A percentile compares a stretch with the other conserved stretches of the same genome.
phyloP scores from a whole-genome alignment of 805 yeast genomes.

The Metschnikowia picachoensis region DNA sequence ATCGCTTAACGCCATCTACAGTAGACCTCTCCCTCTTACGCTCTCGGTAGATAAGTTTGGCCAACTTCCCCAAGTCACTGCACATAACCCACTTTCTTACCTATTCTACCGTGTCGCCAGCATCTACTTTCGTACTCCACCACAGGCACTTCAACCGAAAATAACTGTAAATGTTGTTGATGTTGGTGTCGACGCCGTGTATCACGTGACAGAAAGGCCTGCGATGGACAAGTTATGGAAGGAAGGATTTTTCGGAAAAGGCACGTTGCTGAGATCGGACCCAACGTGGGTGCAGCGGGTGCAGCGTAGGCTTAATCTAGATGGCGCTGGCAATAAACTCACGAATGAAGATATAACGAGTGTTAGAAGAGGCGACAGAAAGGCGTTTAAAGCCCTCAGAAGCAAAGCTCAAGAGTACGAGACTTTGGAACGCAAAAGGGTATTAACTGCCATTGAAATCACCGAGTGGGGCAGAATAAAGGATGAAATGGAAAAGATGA shows the following conservation, averaged over 20 bases:
- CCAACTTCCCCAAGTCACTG: slow-evolving; percentile 49
- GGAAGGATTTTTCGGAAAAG: slow-evolving; percentile 92
- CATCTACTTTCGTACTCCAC: slow-evolving; percentile 21
- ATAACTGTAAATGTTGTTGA: slow-evolving; percentile 21
- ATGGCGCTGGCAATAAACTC: slow-evolving; percentile 19
- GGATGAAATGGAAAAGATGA: slow-evolving; percentile 11
- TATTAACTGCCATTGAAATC: slow-evolving; percentile 24
- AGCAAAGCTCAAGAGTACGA: slow-evolving; percentile 50
- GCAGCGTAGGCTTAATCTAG: slow-evolving; percentile 37
- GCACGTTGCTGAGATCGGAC: slow-evolving; percentile 82
- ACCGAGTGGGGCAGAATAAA: slow-evolving; percentile 17
- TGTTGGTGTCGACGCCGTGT: slow-evolving; percentile 21
- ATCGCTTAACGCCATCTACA: slow-evolving; percentile 29
- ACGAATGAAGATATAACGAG: slow-evolving; percentile 77
- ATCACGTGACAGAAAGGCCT: slow-evolving; percentile 38
- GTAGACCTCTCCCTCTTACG: slow-evolving; percentile 57
- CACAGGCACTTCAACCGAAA: slow-evolving; percentile 20
- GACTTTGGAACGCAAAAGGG: slow-evolving; percentile 32
- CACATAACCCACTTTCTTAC: slow-evolving; percentile 65
- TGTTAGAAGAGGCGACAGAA: slow-evolving; percentile 65
- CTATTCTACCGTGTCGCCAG: slow-evolving; percentile 35
- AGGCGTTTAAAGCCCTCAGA: slow-evolving; percentile 66
- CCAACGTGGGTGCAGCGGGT: slow-evolving; percentile 86
- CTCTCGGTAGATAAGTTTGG: slow-evolving; percentile 34
- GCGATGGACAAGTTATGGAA: slow-evolving; percentile 67